Percentiles rank a stretch among this genome's conserved stretches.
Conservation (phyloP, 2,329 filamentous ascomycete species). For the Zymoseptoria ardabiliae region DNA sequence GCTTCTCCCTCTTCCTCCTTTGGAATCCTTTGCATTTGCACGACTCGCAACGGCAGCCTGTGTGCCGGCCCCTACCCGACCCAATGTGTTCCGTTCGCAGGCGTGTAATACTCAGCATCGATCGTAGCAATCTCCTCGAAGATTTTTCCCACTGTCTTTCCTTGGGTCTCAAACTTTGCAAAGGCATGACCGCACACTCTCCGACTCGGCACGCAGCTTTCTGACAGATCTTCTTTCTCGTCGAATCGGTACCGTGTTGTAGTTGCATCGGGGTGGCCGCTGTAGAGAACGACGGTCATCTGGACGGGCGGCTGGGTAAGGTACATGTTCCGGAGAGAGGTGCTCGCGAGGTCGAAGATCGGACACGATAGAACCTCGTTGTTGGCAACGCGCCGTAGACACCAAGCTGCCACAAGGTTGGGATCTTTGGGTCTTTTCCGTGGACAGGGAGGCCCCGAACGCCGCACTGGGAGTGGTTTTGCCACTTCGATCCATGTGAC, state of each 20-base stretch:
- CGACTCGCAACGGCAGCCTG: background rate
- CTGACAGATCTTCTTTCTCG: background rate
- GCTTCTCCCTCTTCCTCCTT: background rate
- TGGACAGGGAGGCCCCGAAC: too few relatives aligned
- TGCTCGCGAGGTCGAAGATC: background rate
- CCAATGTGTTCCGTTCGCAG: background rate
- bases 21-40: background rate
- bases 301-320: background rate
- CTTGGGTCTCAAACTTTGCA: background rate
- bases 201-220: background rate
- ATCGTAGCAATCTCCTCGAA: background rate
- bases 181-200: background rate
- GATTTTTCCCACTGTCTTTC: background rate
- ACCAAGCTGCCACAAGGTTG: background rate
- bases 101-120: background rate
- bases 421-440: too few relatives aligned
- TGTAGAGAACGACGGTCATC: background rate
- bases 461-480: too few relatives aligned
- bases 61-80: background rate
- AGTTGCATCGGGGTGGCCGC: background rate
- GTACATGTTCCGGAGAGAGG: background rate
- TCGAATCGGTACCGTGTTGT: background rate
- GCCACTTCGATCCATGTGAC: too few relatives aligned
- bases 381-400: background rate
- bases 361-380: background rate